phyloP scores from a whole-genome alignment of 2,329 filamentous ascomycete genomes.

The Apiospora hydei region DNA sequence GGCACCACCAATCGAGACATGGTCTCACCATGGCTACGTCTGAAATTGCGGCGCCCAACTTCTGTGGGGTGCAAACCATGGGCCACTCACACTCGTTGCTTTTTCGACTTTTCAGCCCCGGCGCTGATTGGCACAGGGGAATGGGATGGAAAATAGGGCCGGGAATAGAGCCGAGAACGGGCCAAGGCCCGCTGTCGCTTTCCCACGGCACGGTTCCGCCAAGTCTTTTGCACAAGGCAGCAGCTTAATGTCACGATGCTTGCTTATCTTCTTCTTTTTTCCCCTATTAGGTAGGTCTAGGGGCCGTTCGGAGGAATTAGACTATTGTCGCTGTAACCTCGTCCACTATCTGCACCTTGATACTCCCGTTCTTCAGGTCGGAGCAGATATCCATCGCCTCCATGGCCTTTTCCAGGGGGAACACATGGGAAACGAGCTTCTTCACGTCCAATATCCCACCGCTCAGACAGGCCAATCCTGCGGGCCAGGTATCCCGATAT shows the following conservation, averaged over 20 bases:
- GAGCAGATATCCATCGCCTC: conserved; percentile 63
- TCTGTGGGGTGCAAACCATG: background rate
- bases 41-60: background rate
- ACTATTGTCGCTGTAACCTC: conserved; percentile 36
- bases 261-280: background rate
- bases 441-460: conserved; percentile 68
- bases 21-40: background rate
- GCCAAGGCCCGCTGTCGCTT: background rate
- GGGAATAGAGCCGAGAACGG: conserved; percentile 1
- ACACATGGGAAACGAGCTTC: conserved; percentile 68
- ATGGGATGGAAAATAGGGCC: background rate
- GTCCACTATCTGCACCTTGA: conserved; percentile 68
- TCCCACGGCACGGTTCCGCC: background rate
- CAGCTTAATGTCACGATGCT: too few species aligned
- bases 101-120: background rate
- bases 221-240: background rate
- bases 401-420: conserved; percentile 66
- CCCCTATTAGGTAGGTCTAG: background rate
- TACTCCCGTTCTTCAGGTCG: conserved; percentile 59
- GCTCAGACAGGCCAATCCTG: conserved; percentile 66
- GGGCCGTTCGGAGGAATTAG: background rate
- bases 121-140: background rate
- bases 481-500: conserved; percentile 74
- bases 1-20: background rate
- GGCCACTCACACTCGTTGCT: background rate